A percentile compares a stretch with the other conserved stretches of the same genome.
Evolutionary conservation across 2,329 filamentous ascomycete species (phyloP).

Genomic region (Pseudopithomyces chartarum): DNA sequence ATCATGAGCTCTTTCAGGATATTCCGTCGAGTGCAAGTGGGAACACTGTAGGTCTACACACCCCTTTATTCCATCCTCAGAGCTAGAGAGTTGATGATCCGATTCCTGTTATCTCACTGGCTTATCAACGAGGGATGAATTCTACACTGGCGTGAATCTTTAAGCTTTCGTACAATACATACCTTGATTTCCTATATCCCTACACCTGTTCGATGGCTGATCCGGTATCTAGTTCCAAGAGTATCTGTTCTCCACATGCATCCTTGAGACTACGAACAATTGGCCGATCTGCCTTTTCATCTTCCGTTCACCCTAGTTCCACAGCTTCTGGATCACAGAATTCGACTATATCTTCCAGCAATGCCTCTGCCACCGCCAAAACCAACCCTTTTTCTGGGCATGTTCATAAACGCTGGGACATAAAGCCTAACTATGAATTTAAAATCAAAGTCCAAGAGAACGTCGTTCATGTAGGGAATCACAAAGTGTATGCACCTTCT

Average conservation of each 20-base stretch:
- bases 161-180: background rate
- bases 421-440: background rate
- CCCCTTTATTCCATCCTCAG: no score
- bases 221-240: background rate
- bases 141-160: background rate
- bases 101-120: no score
- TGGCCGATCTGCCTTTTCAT: background rate
- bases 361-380: background rate
- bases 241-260: background rate
- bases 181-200: background rate
- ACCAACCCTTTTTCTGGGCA: background rate
- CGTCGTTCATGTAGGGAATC: slow-evolving; percentile 1
- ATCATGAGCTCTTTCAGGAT: background rate
- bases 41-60: slow-evolving; percentile 7
- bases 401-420: background rate
- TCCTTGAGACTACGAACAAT: no score
- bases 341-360: background rate
- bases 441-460: slow-evolving; percentile 2
- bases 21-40: slow-evolving; percentile 10
- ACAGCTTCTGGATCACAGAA: background rate
- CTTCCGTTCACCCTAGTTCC: background rate
- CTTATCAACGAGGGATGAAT: background rate
- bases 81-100: no score
- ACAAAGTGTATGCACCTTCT: slow-evolving; percentile 8
- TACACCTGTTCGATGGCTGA: background rate